Evolutionary conservation across 148 eudicot genomes (phyloP), one percentile per base, ranked within the genome.

Genomic region (Spergularia bocconei): DNA sequence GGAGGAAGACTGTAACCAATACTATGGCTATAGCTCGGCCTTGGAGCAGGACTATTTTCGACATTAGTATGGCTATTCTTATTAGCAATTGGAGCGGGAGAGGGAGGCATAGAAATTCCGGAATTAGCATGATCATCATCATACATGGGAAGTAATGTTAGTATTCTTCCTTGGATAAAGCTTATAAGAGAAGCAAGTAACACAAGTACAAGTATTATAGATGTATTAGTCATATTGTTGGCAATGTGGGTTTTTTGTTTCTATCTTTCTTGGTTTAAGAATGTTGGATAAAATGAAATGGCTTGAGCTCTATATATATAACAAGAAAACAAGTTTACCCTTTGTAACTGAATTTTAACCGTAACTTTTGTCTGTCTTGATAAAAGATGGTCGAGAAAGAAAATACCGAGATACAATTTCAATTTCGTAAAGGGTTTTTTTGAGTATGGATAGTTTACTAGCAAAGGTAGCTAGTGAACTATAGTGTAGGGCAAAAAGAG

Each of bases 21-120:
- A 23, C 7, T 16, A 33, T 55, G 11, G 15, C 20, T 11, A 59
- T 48, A 13, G 68, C 76, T 77, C 51, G 76, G 70, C 33, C 73
- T 69, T 54, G 72, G 72, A 29, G 44, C 60, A 52, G 53, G 72
- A 69, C 72, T 52, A 29, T 69, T 52, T 25, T 53, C 72, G 8
- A 69, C 72, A 23, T 14, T 16, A 52, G 44, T 17, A 53, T 20
- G 16, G 11, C 7, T 38, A 59, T 33, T 62, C 13, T 68, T 63
- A 25, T 68, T 63, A 25, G 80, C 67, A 54, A 69, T 69, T 13
- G 94, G 90, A 21, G 91, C 79, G 21, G 76, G 84, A 36, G 87
- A 78, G 52, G 91, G 93, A 14, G 92, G 72, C 6, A 79, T 11
- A 23, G 93, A 87, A 61, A 85, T 86, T 17, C 76, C 75, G 4